These are phyloP conservation scores for Camelina hispida DNA, from an alignment of 345 rosid genomes.

Conservation along the genomic window DNA sequence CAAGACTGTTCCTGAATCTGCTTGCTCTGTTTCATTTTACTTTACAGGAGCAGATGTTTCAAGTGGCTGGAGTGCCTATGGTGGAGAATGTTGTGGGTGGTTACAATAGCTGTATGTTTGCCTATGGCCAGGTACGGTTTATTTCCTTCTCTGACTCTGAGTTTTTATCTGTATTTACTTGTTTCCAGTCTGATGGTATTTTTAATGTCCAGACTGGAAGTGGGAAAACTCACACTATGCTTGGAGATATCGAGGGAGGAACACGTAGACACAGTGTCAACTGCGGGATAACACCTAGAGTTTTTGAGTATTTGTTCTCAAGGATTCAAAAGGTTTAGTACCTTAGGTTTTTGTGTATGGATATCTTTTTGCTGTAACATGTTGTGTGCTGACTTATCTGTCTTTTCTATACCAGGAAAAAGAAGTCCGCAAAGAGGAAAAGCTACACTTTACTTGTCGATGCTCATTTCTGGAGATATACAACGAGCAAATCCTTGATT, in stretches of 20 bases:
- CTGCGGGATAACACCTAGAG: slow-evolving; percentile 97
- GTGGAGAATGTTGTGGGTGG: slow-evolving; percentile 97
- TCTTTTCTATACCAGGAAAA: slow-evolving; percentile 67
- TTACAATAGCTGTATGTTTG: slow-evolving; percentile 99
- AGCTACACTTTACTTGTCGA: slow-evolving; percentile 74
- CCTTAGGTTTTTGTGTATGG: neutral
- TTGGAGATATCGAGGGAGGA: slow-evolving; percentile 98
- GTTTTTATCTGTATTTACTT: neutral
- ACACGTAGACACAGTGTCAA: slow-evolving; percentile 92
- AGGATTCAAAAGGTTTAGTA: slow-evolving; percentile 85
- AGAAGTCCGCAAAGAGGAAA: slow-evolving; percentile 81
- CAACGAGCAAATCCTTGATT: slow-evolving; percentile 97
- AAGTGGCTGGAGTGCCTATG: slow-evolving; percentile 96
- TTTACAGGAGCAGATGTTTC: slow-evolving; percentile 81
- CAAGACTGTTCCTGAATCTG: neutral
- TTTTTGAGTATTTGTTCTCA: slow-evolving; percentile 85
- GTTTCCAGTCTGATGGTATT: slow-evolving; percentile 22
- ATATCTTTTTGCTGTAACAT: neutral
- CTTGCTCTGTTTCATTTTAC: slow-evolving; percentile 13
- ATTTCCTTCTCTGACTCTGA: neutral
- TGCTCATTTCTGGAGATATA: slow-evolving; percentile 99
- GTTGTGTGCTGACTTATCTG: slow-evolving; percentile 6
- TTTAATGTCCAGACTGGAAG: slow-evolving; percentile 81
- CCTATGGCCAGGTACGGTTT: slow-evolving; percentile 89
- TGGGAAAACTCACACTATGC: slow-evolving; percentile 99